A percentile compares a stretch with the other conserved stretches of the same genome.
These are phyloP conservation scores for Penicillium capsulatum DNA, from an alignment of 2,329 filamentous ascomycete genomes.

Conservation along the genomic window DNA sequence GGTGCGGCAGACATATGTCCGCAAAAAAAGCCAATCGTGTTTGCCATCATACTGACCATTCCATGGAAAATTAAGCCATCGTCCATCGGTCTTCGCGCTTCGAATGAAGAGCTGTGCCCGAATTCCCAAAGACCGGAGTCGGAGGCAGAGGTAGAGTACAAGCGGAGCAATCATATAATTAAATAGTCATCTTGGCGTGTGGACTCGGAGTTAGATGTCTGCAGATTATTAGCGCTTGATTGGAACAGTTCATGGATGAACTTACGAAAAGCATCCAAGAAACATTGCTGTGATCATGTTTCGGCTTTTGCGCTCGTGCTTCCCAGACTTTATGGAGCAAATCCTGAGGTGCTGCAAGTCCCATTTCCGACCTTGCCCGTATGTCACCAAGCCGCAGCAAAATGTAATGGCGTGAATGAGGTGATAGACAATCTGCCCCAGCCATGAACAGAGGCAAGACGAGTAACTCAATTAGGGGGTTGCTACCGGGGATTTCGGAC, in stretches of 20 bases:
- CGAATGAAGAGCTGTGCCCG: neutral
- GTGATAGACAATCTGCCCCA: constrained; percentile 26
- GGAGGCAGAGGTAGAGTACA: too few species aligned
- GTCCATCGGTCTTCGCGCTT: too few species aligned
- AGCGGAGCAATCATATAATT: constrained; percentile 19
- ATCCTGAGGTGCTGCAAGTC: constrained; percentile 19
- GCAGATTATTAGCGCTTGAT: neutral
- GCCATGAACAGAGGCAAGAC: constrained; percentile 32
- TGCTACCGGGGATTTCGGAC: constrained; percentile 21
- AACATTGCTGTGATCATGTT: constrained; percentile 22
- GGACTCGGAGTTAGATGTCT: constrained; percentile 23
- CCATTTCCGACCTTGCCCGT: constrained; percentile 24
- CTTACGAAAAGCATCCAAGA: constrained; percentile 30
- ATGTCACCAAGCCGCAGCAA: constrained; percentile 25
- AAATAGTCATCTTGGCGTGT: constrained; percentile 29
- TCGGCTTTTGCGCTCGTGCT: constrained; percentile 18
- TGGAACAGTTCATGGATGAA: neutral
- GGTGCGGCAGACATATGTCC: too few species aligned
- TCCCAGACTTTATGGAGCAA: constrained; percentile 27
- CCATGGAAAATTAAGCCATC: too few species aligned
- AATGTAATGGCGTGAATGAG: constrained; percentile 31
- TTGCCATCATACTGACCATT: too few species aligned
- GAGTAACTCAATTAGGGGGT: constrained; percentile 24
- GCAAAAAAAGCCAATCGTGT: too few species aligned
- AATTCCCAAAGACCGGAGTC: too few species aligned